Base-by-base conservation (phyloP, 2,329 filamentous ascomycete genomes). In the Claviceps digitariae region DNA sequence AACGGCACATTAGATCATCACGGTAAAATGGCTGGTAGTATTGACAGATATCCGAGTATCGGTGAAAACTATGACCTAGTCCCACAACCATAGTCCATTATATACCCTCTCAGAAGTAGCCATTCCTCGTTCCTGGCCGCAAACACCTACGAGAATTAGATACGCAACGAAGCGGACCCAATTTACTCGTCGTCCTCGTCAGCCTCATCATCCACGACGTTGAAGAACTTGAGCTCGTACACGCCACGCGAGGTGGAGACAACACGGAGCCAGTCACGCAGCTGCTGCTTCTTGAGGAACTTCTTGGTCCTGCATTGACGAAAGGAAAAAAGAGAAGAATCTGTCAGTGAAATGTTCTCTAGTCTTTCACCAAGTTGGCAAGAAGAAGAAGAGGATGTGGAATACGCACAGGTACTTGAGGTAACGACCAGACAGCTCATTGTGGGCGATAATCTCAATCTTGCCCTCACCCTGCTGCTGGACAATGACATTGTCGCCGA, bases 261-360 rank as follows among this genome's bases (percentile, higher is more conserved):
- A 67, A 98, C 91, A 69, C 93, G 90, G 71, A 98, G 87, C 93
- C 93, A 98, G 82, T 98, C 93, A 79, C 93, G 89, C 73, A 98
- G 88, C 84, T 97, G 91, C 82, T 96, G 89, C 88, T 98, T 98
- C 90, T 98, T 98, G 76, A 98, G 86, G 86, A 95, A 98, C 84
- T 98, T 98, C 89, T 98, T 98, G 74, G 93, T 98, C 73, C 89
- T 95, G 57, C 20, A 43, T 23, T 36, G 34, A 12, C 34, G 8
- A 34, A 17, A 20, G 10, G 21, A 17, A 34, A 10, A 34, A 7
- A 47, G 27, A 43, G 4, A 36, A n/a, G 23, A 25, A 20, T 12
- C 17, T 12, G 40, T 53, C 29, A 45, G 41, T 25, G 15, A 25
- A 25, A 17, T 48, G 4, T 10, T 25, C 20, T 25, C 17, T 17